Conservation (phyloP, 306 rosid species). For the Calophaca sinica region DNA sequence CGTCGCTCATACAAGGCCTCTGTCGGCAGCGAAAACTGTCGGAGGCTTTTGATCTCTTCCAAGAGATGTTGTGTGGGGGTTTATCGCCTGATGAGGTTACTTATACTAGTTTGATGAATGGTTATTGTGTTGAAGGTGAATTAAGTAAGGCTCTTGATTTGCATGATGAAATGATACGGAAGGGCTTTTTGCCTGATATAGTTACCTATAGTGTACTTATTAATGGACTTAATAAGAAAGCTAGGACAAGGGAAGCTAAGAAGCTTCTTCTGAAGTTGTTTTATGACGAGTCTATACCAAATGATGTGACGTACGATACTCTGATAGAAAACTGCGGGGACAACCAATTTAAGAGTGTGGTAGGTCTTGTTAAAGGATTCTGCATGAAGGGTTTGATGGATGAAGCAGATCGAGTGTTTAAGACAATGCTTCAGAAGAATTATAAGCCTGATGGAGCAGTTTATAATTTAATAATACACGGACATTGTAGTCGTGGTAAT, state of each 20-base stretch:
- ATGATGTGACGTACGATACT: conserved; percentile 72
- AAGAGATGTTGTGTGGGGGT: conserved; percentile 65
- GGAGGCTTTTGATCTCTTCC: conserved; percentile 78
- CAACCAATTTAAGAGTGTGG: conserved; percentile 71
- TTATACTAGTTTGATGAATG: conserved; percentile 87
- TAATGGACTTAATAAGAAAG: conserved; percentile 83
- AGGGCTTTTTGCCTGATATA: conserved; percentile 79
- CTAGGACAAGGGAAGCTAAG: conserved; percentile 88
- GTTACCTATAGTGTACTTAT: conserved; percentile 93
- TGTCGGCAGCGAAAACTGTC: conserved; percentile 65
- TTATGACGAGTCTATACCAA: conserved; percentile 72
- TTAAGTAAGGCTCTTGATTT: conserved; percentile 71
- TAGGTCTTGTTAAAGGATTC: conserved; percentile 85
- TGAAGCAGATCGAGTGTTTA: conserved; percentile 79
- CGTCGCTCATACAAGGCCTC: conserved; percentile 85
- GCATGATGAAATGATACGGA: conserved; percentile 80
- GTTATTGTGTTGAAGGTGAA: conserved; percentile 78
- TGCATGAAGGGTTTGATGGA: conserved; percentile 91
- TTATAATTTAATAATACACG: conserved; percentile 78
- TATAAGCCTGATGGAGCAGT: conserved; percentile 67
- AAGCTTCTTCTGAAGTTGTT: conserved; percentile 86
- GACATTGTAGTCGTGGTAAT: conserved; percentile 77
- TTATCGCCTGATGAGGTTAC: conserved; percentile 74
- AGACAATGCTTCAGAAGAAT: conserved; percentile 66
- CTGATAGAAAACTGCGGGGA: conserved; percentile 76